Percentiles rank a stretch among this genome's conserved stretches.
phyloP scores from a whole-genome alignment of 371 early-diverging fungal species.

The Entomophthora muscae region DNA sequence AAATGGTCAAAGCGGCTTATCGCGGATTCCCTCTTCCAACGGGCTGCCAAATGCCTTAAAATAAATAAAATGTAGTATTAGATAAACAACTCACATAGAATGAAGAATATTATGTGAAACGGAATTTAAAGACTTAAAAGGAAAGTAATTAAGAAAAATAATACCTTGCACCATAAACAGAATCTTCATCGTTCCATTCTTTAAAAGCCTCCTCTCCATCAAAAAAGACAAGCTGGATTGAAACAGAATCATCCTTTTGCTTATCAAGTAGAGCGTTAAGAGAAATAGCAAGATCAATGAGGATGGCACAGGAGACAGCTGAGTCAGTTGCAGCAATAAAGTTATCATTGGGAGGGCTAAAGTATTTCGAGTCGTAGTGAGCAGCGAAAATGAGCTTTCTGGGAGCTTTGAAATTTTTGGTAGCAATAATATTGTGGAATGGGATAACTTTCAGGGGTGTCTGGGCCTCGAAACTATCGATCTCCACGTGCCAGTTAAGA shows the following conservation, averaged over 20 bases:
- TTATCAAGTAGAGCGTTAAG: slow-evolving; percentile 21
- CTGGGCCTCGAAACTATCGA: slow-evolving; percentile 48
- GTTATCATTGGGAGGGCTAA: slow-evolving; percentile 14
- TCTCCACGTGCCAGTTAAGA: slow-evolving; percentile 57
- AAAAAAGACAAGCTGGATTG: slow-evolving; percentile 82
- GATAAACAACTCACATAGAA: too few species aligned
- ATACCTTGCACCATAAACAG: slow-evolving; percentile 82
- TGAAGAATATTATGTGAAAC: too few species aligned
- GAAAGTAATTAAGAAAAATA: slow-evolving; percentile 12
- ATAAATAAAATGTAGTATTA: too few species aligned
- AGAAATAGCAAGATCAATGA: slow-evolving; percentile 61
- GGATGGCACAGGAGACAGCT: slow-evolving; percentile 70
- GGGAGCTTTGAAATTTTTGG: slow-evolving; percentile 50
- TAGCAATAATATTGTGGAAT: slow-evolving; percentile 79
- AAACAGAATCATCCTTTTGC: slow-evolving; percentile 20
- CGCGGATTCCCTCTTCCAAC: slow-evolving; percentile 19
- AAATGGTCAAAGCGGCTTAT: slow-evolving; percentile 12
- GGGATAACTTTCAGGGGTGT: slow-evolving; percentile 57
- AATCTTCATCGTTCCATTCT: slow-evolving; percentile 60
- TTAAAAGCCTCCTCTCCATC: slow-evolving; percentile 93
- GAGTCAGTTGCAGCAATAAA: slow-evolving; percentile 77
- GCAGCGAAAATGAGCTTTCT: slow-evolving; percentile 71
- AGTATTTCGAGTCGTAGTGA: slow-evolving; percentile 79
- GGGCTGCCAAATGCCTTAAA: slow-evolving; percentile 25
- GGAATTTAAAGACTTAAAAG: too few species aligned